A percentile compares a stretch with the other conserved stretches of the same genome.
These are phyloP conservation scores for Penicillium alfredii DNA, from an alignment of 495 filamentous ascomycete species.

Conservation along the genomic window DNA sequence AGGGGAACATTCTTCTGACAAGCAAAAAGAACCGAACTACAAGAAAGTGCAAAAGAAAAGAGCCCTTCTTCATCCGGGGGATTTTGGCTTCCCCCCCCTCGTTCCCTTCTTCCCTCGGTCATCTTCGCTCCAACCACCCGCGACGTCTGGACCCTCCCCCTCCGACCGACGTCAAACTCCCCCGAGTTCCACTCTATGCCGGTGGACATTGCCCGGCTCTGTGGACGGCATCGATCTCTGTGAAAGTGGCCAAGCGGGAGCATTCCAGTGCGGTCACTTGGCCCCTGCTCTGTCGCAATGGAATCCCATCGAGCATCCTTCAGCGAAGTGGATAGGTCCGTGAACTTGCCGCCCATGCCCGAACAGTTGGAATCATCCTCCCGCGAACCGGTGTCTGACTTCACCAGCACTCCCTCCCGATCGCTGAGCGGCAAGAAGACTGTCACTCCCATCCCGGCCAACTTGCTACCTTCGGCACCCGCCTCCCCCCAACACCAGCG, in stretches of 20 bases:
- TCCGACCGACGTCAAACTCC: background rate
- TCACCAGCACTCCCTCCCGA: constrained; percentile 39
- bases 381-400: constrained; percentile 30
- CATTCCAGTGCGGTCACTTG: background rate
- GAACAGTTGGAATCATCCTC: constrained; percentile 30
- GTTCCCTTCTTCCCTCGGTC: constrained; percentile 17
- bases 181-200: constrained; percentile 6
- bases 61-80: constrained; percentile 2
- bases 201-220: background rate
- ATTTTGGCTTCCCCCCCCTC: constrained; percentile 8
- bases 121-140: constrained; percentile 5
- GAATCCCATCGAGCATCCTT: constrained; percentile 29
- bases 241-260: background rate
- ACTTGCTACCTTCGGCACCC: constrained; percentile 58
- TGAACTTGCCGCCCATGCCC: constrained; percentile 26
- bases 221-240: constrained; percentile 3
- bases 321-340: constrained; percentile 23
- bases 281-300: constrained; percentile 17
- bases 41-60: constrained; percentile 2
- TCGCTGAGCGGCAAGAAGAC: constrained; percentile 50
- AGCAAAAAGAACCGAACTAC: background rate
- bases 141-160: too few relatives aligned
- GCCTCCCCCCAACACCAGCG: constrained; percentile 63
- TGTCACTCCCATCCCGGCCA: constrained; percentile 48
- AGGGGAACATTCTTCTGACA: too few relatives aligned